Base-by-base conservation (phyloP, 2,329 filamentous ascomycete species). In the Macroventuria anomochaeta region DNA sequence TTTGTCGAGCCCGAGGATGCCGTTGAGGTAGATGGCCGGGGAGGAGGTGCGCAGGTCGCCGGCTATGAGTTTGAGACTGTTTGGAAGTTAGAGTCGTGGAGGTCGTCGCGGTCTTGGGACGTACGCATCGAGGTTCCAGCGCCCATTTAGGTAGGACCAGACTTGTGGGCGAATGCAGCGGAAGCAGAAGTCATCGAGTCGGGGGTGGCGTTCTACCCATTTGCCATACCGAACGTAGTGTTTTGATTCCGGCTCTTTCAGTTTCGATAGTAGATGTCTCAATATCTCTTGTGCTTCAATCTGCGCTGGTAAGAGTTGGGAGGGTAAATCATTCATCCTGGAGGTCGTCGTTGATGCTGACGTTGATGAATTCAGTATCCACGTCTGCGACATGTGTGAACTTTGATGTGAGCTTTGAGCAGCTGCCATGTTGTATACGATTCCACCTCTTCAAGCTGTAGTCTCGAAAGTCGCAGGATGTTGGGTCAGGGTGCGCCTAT, bases 1-100 rank as follows among this genome's bases (percentile, higher is more conserved):
- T 31, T 61, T 67, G 50, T 71, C 67, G 0, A 68, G 52, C 0
- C 69, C 67, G 0, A 67, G 33, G 6, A 72, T 53, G 12, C 58
- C 64, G 50, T 70, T 57, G 5, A 72, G 46, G 32, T 72, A 73
- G 15, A 72, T 46, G 15, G 58, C 64, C 23, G 63, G 56, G 5
- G 53, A 57, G 42, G 67, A 59, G 34, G 23, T 58, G n/a, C 59
- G 64, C 0, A 67, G 43, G 40, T 72, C 63, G 7, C 65, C 69
- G 3, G 59, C 59, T 0, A 72, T 55, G 6, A 29, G 11, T 52
- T 69, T 71, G 0, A 70, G 38, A 3, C 46, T 46, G 33, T 5
- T 15, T 7, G 7, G 5, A 3, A 2, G 32, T 46, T 8, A 46
- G 33, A 46, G 46, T n/a, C n/a, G n/a, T n/a, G 46, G 57, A 53